These are phyloP conservation scores for Delitschia confertaspora DNA, from an alignment of 495 filamentous ascomycete genomes.

Conservation along the genomic window DNA sequence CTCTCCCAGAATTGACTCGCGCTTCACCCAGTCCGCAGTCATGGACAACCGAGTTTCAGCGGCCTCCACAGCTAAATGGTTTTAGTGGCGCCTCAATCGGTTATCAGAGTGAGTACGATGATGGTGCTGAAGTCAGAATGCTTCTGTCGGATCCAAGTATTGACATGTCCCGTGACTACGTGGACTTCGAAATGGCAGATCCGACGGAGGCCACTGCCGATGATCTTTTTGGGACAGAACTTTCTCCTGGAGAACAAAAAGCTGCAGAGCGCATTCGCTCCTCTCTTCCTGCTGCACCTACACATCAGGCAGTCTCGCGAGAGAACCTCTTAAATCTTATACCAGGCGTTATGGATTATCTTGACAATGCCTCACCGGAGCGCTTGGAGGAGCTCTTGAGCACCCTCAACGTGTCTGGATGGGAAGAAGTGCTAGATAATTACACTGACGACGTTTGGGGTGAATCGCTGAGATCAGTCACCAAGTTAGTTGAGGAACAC, in stretches of 20 bases:
- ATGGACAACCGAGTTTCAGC: neutral
- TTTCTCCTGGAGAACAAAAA: conserved; percentile 3
- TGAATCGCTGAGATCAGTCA: conserved; percentile 3
- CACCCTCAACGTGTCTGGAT: no score
- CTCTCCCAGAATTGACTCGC: neutral
- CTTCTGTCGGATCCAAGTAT: conserved; percentile 14
- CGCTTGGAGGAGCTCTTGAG: no score
- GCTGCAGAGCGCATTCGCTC: conserved; percentile 4
- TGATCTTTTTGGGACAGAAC: conserved; percentile 4
- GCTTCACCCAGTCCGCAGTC: no score
- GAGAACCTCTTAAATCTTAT: conserved; percentile 11
- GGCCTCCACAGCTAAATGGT: neutral
- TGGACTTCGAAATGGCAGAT: neutral
- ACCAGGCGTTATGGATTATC: conserved; percentile 2
- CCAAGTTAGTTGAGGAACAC: no score
- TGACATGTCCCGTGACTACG: neutral
- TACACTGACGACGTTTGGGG: conserved; percentile 21
- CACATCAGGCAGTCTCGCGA: neutral
- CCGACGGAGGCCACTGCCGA: neutral
- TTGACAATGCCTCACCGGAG: neutral
- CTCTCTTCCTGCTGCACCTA: conserved; percentile 4
- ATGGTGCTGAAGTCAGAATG: conserved; percentile 12
- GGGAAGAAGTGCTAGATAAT: conserved; percentile 8
- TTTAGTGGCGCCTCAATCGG: neutral
- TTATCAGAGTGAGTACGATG: conserved; percentile 2